Percentiles rank a stretch among this genome's conserved stretches.
Conservation (phyloP, 805 yeast genomes). For the Metschnikowia continentalis region DNA sequence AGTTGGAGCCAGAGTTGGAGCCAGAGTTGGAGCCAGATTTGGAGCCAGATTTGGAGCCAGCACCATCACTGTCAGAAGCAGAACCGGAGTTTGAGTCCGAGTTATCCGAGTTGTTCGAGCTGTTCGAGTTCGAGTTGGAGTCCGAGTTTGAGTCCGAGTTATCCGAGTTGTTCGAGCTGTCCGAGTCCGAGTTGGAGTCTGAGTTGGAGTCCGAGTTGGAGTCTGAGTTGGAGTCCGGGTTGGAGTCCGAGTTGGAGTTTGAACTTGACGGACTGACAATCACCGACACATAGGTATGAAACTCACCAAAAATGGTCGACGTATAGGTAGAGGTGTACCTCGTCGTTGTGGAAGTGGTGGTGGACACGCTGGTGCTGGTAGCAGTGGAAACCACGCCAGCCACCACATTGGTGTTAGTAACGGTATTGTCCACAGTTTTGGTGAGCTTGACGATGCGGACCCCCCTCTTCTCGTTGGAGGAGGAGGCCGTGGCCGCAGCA, state of each 20-base stretch:
- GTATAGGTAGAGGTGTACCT: constrained; percentile 43
- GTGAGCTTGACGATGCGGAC: constrained; percentile 29
- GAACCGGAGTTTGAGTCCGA: not conserved
- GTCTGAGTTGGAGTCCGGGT: not conserved
- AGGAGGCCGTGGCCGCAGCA: constrained; percentile 5
- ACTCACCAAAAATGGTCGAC: constrained; percentile 37
- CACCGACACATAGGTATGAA: constrained; percentile 26
- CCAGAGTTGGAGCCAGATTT: not conserved
- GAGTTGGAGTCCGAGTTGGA: not conserved
- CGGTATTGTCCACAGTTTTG: constrained; percentile 32
- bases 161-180: not conserved
- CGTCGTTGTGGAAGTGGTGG: constrained; percentile 36
- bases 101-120: not conserved
- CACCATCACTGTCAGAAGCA: not conserved
- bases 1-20: not conserved
- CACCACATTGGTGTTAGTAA: constrained; percentile 32
- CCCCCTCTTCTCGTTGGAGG: constrained; percentile 10
- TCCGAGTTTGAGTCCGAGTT: not conserved
- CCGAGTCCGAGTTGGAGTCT: not conserved
- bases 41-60: not conserved
- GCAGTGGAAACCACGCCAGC: constrained; percentile 27
- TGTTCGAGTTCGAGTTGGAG: not conserved
- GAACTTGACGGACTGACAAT: not conserved
- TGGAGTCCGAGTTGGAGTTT: not conserved
- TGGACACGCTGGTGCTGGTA: constrained; percentile 26